phyloP scores from a whole-genome alignment of 2,329 filamentous ascomycete genomes.

The Neophaeococcomyces mojaviensis region DNA sequence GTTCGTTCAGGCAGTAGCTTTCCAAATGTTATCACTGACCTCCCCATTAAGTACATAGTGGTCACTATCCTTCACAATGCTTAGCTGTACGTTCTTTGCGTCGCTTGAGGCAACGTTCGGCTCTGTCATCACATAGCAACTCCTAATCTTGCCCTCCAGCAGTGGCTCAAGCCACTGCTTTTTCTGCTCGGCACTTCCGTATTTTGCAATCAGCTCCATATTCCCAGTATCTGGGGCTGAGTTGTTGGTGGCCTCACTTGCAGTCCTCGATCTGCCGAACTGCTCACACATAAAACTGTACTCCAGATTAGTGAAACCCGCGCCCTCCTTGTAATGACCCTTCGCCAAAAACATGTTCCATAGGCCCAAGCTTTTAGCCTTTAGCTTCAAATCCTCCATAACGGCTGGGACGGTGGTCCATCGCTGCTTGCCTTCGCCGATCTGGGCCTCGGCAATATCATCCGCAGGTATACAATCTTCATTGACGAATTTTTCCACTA shows the following conservation, averaged over 20 bases:
- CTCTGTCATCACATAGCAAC: slow-evolving; percentile 91
- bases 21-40: slow-evolving; percentile 10
- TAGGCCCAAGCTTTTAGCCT: slow-evolving; percentile 73
- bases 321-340: slow-evolving; percentile 90
- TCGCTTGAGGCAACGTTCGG: slow-evolving; percentile 81
- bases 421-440: slow-evolving; percentile 64
- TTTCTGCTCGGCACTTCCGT: slow-evolving; percentile 67
- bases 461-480: slow-evolving; percentile 90
- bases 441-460: slow-evolving; percentile 68
- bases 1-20: neutral
- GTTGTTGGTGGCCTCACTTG: slow-evolving; percentile 71
- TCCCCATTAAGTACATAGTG: slow-evolving; percentile 84
- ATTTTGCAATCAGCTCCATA: slow-evolving; percentile 92
- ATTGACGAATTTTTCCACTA: slow-evolving; percentile 92
- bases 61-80: slow-evolving; percentile 73
- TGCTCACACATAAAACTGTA: slow-evolving; percentile 97
- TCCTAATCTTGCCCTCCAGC: slow-evolving; percentile 76
- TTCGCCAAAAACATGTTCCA: slow-evolving; percentile 99
- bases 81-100: slow-evolving; percentile 84
- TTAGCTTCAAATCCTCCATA: slow-evolving; percentile 81
- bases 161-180: slow-evolving; percentile 72
- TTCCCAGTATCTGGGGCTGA: slow-evolving; percentile 88
- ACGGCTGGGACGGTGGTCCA: slow-evolving; percentile 74
- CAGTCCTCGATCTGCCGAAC: slow-evolving; percentile 75
- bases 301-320: slow-evolving; percentile 90